These are phyloP conservation scores for Microcera coccophila DNA, from an alignment of 2,329 filamentous ascomycete genomes.

Conservation along the genomic window DNA sequence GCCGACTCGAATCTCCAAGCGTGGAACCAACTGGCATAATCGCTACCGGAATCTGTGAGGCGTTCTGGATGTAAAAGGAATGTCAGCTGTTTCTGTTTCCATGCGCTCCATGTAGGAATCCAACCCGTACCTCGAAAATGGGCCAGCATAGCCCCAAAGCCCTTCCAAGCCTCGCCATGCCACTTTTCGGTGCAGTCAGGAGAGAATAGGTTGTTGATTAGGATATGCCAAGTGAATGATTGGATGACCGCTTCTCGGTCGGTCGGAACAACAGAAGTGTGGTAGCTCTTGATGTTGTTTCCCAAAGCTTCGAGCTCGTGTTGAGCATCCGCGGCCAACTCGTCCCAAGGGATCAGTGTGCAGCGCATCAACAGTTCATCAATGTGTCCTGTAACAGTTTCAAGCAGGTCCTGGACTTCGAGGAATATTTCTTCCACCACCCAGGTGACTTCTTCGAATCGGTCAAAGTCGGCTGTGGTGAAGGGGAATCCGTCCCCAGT, in stretches of 20 bases:
- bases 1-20: neutral
- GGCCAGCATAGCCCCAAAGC: slow-evolving; percentile 1
- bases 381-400: neutral
- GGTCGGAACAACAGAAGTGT: neutral
- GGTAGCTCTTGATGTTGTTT: neutral
- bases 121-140: neutral
- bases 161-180: slow-evolving; percentile 1
- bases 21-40: neutral
- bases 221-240: slow-evolving; percentile 1
- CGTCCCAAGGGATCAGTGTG: neutral
- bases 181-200: slow-evolving; percentile 2
- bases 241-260: neutral
- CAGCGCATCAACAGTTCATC: neutral
- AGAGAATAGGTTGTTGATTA: neutral
- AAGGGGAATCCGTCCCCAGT: neutral
- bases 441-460: neutral
- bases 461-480: neutral
- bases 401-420: neutral
- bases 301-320: slow-evolving; percentile 2
- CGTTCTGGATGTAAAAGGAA: neutral
- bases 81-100: slow-evolving; percentile 1
- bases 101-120: neutral
- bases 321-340: neutral
- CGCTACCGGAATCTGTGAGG: neutral
- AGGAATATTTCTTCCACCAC: neutral